Evolutionary conservation across 345 rosid genomes (phyloP), one percentile per base, ranked within the genome.

Genomic region (Alliaria petiolata): DNA sequence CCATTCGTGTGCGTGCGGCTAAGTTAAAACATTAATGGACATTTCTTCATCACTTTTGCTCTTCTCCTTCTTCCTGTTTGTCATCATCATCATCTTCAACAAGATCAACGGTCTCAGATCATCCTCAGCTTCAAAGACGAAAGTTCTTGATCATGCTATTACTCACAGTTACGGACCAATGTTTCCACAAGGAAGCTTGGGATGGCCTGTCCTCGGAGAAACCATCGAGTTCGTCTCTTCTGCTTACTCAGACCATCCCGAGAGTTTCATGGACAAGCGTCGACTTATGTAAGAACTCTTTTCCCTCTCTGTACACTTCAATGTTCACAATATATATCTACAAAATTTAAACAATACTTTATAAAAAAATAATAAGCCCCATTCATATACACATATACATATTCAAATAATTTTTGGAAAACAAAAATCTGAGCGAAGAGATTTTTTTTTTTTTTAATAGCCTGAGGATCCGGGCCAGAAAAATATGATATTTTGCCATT

Each of bases 171-270:
- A 71, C 6, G 61, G 33, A 46, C 46, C 40, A 19, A 55, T 38
- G 17, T 83, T 85, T 76, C 99, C 97, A 52, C 71, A 67, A 2
- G 99, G 99, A 51, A 79, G 80, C 65, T 82, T 85, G 30, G 97
- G 99, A 45, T 91, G 95, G 96, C 99, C 99, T 26, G 52, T 95
- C 42, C 0, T 91, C 53, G 98, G 99, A 2, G 99, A 95, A 80
- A 88, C 98, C 69, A 78, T 95, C 14, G 96, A 95, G 67, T 95
- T 91, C 85, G 20, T 95, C 49, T 76, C 91, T 19, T 85, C 80
- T 78, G 98, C 96, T 53, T 89, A 83, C 81, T 82, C 98, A 0
- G 93, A 91, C 84, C 85, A 79, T 51, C 99, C 99, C 0, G 98
- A 95, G 75, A 80, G 80, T 74, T 95, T 95, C 89, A 80, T 95